These are phyloP conservation scores for Xanthoconium stramineum DNA, from an alignment of 768 basidiomycete genomes.

Conservation along the genomic window DNA sequence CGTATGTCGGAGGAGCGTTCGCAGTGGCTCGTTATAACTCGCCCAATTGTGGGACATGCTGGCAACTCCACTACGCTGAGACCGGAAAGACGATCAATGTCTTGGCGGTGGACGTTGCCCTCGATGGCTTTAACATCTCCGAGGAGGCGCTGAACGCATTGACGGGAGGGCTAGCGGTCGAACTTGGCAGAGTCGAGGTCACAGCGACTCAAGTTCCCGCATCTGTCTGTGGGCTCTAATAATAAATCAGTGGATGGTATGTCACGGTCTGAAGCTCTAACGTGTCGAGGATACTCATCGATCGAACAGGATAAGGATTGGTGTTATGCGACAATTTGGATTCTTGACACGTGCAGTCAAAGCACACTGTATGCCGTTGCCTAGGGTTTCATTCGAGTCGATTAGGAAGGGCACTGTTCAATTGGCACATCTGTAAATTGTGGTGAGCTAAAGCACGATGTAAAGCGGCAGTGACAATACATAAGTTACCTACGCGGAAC, in stretches of 20 bases:
- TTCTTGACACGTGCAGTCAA: background rate
- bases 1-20: conserved; percentile 33
- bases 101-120: conserved; percentile 29
- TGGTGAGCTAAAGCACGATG: too few species aligned
- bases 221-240: conserved; percentile 44
- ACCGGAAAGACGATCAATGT: conserved; percentile 12
- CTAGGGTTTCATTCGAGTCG: too few species aligned
- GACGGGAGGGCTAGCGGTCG: conserved; percentile 44
- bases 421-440: too few species aligned
- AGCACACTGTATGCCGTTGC: background rate
- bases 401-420: too few species aligned
- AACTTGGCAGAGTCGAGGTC: conserved; percentile 48
- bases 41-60: conserved; percentile 32
- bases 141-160: conserved; percentile 51
- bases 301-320: background rate
- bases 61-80: conserved; percentile 23
- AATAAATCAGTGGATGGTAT: background rate
- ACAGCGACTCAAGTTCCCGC: conserved; percentile 40
- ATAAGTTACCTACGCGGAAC: too few species aligned
- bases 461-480: too few species aligned
- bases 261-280: background rate
- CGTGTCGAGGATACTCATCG: background rate
- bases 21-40: conserved; percentile 31
- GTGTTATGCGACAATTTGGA: too few species aligned
- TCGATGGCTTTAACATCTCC: conserved; percentile 46